A percentile compares a stretch with the other conserved stretches of the same genome.
Evolutionary conservation across 2,329 filamentous ascomycete species (phyloP).

Genomic region (Botrytis medusae): DNA sequence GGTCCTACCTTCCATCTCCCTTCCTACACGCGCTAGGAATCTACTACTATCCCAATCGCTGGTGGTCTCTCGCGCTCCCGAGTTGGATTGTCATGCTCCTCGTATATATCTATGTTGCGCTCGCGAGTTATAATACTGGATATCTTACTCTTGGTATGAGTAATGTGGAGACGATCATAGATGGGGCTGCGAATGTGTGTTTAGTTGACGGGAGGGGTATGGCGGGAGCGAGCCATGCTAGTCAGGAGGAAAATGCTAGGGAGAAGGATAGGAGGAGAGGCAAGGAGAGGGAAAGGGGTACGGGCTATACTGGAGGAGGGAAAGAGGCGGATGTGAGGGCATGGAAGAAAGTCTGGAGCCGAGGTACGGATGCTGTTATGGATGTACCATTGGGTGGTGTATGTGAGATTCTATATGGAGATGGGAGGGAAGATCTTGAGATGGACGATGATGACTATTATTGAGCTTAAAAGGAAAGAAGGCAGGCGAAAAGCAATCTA

Average conservation of each 20-base stretch:
- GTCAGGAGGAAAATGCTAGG: constrained; percentile 24
- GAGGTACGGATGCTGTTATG: constrained; percentile 95
- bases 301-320: constrained; percentile 37
- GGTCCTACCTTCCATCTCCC: constrained; percentile 85
- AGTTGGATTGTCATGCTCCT: constrained; percentile 85
- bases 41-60: constrained; percentile 94
- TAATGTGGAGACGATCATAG: constrained; percentile 85
- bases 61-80: constrained; percentile 94
- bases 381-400: constrained; percentile 94
- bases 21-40: constrained; percentile 92
- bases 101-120: constrained; percentile 90
- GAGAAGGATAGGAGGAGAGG: constrained; percentile 41
- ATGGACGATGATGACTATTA: constrained; percentile 12
- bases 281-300: constrained; percentile 19
- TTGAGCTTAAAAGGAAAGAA: not conserved
- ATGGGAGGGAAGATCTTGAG: constrained; percentile 39
- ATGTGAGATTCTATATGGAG: constrained; percentile 89
- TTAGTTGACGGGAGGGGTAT: constrained; percentile 70
- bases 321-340: constrained; percentile 44
- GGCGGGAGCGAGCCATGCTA: constrained; percentile 42
- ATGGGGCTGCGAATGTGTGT: constrained; percentile 84
- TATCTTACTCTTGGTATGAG: constrained; percentile 79
- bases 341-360: constrained; percentile 85
- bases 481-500: not conserved
- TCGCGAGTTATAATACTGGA: constrained; percentile 87